Conservation (phyloP, 1,284 basidiomycete genomes). For the Malassezia furfur region DNA sequence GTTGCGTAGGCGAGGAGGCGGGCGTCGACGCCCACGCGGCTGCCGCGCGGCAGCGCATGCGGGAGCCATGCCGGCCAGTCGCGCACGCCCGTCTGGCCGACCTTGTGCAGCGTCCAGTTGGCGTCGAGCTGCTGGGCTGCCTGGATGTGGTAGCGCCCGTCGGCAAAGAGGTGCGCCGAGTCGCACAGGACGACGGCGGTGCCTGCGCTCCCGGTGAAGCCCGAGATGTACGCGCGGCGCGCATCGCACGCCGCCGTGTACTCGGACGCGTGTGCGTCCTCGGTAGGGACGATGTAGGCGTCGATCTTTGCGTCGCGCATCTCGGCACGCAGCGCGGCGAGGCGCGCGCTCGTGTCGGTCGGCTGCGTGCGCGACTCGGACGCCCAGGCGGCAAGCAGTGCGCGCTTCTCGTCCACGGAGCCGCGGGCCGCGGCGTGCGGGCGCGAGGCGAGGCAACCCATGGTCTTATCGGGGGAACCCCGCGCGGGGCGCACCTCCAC, state of each 20-base stretch:
- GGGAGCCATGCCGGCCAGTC: constrained; percentile 51
- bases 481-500: constrained; percentile 2
- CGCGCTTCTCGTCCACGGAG: constrained; percentile 11
- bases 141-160: constrained; percentile 82
- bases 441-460: constrained; percentile 16
- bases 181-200: constrained; percentile 63
- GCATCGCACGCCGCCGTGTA: constrained; percentile 72
- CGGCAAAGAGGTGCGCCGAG: constrained; percentile 58
- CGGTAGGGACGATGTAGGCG: constrained; percentile 59
- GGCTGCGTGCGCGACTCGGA: background rate
- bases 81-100: constrained; percentile 52
- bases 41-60: constrained; percentile 51
- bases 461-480: background rate
- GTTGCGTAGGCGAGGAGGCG: constrained; percentile 67
- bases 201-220: constrained; percentile 77
- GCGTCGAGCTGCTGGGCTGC: constrained; percentile 65
- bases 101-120: constrained; percentile 67
- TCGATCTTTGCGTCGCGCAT: constrained; percentile 28
- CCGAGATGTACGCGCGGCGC: constrained; percentile 71
- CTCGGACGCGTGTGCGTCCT: constrained; percentile 82
- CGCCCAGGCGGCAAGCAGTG: background rate
- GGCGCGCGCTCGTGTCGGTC: constrained; percentile 39
- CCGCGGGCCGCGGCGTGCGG: background rate
- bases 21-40: constrained; percentile 75
- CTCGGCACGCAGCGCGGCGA: constrained; percentile 53